A percentile compares a stretch with the other conserved stretches of the same genome.
These are phyloP conservation scores for Ascochyta viciae-villosae DNA, from an alignment of 2,329 filamentous ascomycete genomes.

Conservation along the genomic window DNA sequence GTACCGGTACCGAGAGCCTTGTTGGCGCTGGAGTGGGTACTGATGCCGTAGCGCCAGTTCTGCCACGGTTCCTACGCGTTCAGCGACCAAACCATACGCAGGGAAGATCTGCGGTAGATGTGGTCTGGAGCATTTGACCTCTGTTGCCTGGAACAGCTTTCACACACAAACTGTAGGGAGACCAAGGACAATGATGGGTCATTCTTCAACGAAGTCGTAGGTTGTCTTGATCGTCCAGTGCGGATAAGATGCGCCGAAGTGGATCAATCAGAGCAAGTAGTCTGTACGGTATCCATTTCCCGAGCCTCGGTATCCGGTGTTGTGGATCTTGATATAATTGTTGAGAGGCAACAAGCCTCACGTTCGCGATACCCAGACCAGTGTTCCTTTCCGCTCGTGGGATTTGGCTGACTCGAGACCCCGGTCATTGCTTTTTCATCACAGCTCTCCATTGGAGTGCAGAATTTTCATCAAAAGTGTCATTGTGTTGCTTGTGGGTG, in stretches of 20 bases:
- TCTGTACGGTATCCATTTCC: slow-evolving; percentile 4
- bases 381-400: not conserved
- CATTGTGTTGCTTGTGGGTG: not conserved
- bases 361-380: not conserved
- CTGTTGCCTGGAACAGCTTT: slow-evolving; percentile 18
- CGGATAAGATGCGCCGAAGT: not conserved
- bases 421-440: not conserved
- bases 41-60: slow-evolving; percentile 2
- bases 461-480: not conserved
- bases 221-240: not conserved
- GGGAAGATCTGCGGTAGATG: slow-evolving; percentile 15
- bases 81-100: not conserved
- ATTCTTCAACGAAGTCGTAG: not conserved
- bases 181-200: slow-evolving; percentile 2
- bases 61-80: not conserved
- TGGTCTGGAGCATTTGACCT: slow-evolving; percentile 3
- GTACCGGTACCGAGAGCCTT: not conserved
- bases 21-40: slow-evolving; percentile 5
- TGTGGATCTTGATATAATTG: slow-evolving; percentile 6
- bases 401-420: not conserved
- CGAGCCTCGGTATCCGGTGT: slow-evolving; percentile 2
- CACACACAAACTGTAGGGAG: slow-evolving; percentile 1
- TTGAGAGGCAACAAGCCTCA: slow-evolving; percentile 7
- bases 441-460: not conserved
- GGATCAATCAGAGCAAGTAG: not conserved